Base-by-base conservation (phyloP, 2,329 filamentous ascomycete species). In the Elsinoe australis region DNA sequence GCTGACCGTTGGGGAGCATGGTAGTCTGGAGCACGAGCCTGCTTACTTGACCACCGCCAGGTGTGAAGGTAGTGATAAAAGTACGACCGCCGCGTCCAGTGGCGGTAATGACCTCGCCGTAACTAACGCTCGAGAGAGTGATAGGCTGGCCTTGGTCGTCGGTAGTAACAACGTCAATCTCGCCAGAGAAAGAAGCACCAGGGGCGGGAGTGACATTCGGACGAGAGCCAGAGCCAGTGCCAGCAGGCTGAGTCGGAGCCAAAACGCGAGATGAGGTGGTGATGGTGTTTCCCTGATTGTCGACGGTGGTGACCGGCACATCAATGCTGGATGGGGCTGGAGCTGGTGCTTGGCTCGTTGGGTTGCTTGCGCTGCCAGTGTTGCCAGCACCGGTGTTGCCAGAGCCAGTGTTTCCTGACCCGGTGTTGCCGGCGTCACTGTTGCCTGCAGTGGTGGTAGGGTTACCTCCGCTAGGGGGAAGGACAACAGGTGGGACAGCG, bases 1-100 rank as follows among this genome's bases (percentile, higher is more conserved):
- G 62, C 26, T 59, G 50, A 12, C 65, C 65, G 47, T 66, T 58
- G 6, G 63, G 52, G 10, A 64, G 52, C 8, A 55, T 59, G 1
- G 61, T 63, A 4, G 64, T 68, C 31, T 55, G 42, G 14, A 72
- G 54, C 22, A 66, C 60, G 21, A 73, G 52, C 38, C 61, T 60
- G 53, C 59, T 66, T 15, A 73, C 64, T 6, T 53, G 56, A 15
- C 64, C 68, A 36, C 64, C 69, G 38, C 56, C 60, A 3, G 71
- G 71, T 1, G 69, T 71, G 55, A 67, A 71, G 1, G 71, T 74
- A 2, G 71, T 69, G 44, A 70, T 53, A 49, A 72, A 64, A 2
- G 67, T 67, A 29, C 56, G 52, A 18, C 71, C 71, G 5, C 52
- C 18, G 2, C 54, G 57, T 52, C 73, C 60, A 8, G 69, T 73